Conservation (phyloP, 106 monocot genomes). For the Allium sativum region DNA sequence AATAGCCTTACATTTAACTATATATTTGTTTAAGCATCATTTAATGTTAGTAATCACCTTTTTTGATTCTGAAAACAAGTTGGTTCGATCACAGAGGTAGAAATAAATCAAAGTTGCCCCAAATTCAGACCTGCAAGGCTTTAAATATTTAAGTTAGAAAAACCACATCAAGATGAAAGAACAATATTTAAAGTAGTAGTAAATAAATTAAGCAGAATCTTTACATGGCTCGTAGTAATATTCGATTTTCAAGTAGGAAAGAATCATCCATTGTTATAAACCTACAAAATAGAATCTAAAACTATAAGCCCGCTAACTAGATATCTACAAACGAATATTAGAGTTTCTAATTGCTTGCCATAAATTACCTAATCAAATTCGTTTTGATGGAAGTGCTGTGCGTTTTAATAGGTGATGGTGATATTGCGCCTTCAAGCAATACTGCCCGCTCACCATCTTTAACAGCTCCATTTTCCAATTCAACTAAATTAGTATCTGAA, state of each 20-base stretch:
- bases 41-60: constrained; percentile 41
- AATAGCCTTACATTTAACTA: background rate
- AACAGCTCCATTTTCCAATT: constrained; percentile 44
- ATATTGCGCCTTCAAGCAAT: constrained; percentile 80
- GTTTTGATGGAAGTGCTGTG: constrained; percentile 37
- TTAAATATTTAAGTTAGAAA: background rate
- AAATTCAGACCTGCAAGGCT: constrained; percentile 80
- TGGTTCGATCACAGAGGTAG: constrained; percentile 85
- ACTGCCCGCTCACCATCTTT: constrained; percentile 58
- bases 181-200: background rate
- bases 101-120: constrained; percentile 66
- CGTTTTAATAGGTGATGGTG: constrained; percentile 49
- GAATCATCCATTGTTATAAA: constrained; percentile 75
- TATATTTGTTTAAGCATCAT: background rate
- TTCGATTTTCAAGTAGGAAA: constrained; percentile 71
- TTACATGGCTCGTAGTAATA: constrained; percentile 79
- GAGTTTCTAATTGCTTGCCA: background rate
- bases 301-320: background rate
- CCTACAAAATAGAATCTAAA: constrained; percentile 20
- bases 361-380: constrained; percentile 60
- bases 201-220: constrained; percentile 11
- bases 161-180: background rate
- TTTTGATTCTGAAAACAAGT: constrained; percentile 63
- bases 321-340: background rate
- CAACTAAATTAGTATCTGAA: constrained; percentile 70